These are phyloP conservation scores for Chenopodium quinoa DNA, from an alignment of 148 eudicot species.

Conservation along the genomic window DNA sequence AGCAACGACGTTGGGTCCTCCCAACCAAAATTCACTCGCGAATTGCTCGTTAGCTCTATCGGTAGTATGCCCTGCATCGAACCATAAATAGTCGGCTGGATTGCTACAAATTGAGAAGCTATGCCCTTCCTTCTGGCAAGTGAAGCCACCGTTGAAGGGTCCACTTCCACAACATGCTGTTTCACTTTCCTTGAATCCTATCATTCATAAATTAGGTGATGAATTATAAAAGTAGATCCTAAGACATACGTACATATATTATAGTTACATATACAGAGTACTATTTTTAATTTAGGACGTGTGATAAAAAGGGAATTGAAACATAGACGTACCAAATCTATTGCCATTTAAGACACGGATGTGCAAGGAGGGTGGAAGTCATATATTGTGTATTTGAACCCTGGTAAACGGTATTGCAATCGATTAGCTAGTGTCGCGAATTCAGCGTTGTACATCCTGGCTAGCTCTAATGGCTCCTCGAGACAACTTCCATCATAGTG, in stretches of 20 bases:
- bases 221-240: neutral
- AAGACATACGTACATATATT: no score
- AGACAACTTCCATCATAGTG: constrained; percentile 13
- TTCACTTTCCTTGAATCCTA: constrained; percentile 34
- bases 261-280: neutral
- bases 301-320: neutral
- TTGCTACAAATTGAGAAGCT: constrained; percentile 28
- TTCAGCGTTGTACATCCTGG: constrained; percentile 29
- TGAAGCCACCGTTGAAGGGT: constrained; percentile 27
- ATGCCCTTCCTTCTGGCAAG: constrained; percentile 14
- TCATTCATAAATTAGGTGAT: neutral
- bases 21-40: constrained; percentile 40
- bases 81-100: constrained; percentile 28
- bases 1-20: constrained; percentile 19
- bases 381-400: constrained; percentile 33
- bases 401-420: constrained; percentile 26
- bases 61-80: constrained; percentile 41
- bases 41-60: constrained; percentile 35
- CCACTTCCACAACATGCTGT: constrained; percentile 47
- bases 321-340: constrained; percentile 28
- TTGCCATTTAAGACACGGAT: constrained; percentile 23
- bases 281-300: neutral
- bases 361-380: constrained; percentile 25
- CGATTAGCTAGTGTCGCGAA: neutral
- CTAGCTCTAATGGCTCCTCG: constrained; percentile 16